phyloP scores from a whole-genome alignment of 1,284 basidiomycete species.

The Limonomyces culmigenus region DNA sequence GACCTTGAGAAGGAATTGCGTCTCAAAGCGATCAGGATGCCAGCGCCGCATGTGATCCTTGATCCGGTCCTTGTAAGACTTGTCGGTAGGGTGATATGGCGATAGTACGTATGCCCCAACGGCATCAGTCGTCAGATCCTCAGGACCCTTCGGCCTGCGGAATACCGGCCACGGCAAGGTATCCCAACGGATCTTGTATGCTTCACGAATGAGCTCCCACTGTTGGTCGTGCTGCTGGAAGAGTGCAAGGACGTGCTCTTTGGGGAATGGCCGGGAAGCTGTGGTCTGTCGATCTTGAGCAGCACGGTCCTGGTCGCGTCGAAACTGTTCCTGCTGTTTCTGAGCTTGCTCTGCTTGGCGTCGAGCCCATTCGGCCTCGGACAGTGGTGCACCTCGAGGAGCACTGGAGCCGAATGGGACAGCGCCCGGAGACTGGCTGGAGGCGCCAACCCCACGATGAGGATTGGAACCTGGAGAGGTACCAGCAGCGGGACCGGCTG shows the following conservation, averaged over 20 bases:
- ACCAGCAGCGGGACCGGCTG: not conserved
- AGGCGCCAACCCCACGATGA: not conserved
- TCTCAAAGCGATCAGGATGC: conserved; percentile 26
- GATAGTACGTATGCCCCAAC: conserved; percentile 23
- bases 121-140: conserved; percentile 13
- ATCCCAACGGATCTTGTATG: conserved; percentile 2
- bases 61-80: conserved; percentile 19
- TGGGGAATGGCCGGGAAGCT: not conserved
- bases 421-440: not conserved
- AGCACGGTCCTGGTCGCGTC: conserved; percentile 4
- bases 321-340: conserved; percentile 5
- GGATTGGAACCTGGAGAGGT: not conserved
- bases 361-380: conserved; percentile 2
- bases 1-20: conserved; percentile 25
- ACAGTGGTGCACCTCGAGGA: not conserved
- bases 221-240: conserved; percentile 1
- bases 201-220: not conserved
- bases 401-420: not conserved
- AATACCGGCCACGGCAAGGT: conserved; percentile 32
- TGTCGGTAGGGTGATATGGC: conserved; percentile 15
- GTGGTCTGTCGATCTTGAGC: conserved; percentile 4
- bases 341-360: conserved; percentile 5
- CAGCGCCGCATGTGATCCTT: conserved; percentile 24
- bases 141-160: conserved; percentile 7
- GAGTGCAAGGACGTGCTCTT: not conserved